Conservation (phyloP, 225 moss, liverwort and hornwort species). For the Polytrichum formosum region DNA sequence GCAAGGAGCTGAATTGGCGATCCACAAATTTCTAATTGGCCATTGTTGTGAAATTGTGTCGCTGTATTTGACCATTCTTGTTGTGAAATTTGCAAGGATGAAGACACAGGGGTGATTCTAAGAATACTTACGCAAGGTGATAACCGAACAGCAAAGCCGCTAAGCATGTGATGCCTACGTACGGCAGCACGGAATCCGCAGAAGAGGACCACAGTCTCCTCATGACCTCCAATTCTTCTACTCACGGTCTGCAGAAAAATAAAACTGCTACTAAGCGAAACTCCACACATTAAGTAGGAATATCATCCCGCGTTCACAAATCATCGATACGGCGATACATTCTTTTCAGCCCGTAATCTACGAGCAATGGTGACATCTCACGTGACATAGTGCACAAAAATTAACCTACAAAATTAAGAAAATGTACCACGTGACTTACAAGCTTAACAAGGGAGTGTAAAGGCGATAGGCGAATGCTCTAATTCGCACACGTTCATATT, state of each 20-base stretch:
- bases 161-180: conserved; percentile 50
- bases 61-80: background rate
- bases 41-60: background rate
- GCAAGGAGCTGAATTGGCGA: background rate
- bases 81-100: background rate
- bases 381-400: too few relatives aligned
- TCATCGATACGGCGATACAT: too few relatives aligned
- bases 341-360: too few relatives aligned
- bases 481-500: too few relatives aligned
- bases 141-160: conserved; percentile 51
- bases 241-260: conserved; percentile 1
- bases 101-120: background rate
- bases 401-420: too few relatives aligned
- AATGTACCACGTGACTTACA: too few relatives aligned
- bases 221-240: conserved; percentile 17
- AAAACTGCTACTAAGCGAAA: background rate
- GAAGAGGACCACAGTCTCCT: conserved; percentile 32
- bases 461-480: too few relatives aligned
- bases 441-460: too few relatives aligned
- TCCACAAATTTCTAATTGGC: background rate
- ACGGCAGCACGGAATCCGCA: conserved; percentile 40
- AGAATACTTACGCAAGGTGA: conserved; percentile 43
- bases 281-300: too few relatives aligned
- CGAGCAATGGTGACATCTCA: too few relatives aligned
- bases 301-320: too few relatives aligned